A percentile compares a stretch with the other conserved stretches of the same genome.
Conservation (phyloP, 495 filamentous ascomycete species). For the Rhypophila decipiens region DNA sequence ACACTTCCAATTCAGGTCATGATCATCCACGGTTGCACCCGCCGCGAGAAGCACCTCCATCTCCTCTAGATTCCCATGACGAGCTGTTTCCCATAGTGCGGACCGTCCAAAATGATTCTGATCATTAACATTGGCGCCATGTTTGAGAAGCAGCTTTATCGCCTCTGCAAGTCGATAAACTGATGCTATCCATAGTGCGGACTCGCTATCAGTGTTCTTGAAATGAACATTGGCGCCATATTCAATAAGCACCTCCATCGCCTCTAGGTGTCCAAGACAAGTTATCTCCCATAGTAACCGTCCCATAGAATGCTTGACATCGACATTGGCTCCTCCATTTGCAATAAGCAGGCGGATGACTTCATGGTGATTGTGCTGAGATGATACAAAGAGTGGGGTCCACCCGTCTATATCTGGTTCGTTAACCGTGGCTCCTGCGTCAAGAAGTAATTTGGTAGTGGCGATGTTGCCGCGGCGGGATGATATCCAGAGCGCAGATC, state of each 20-base stretch:
- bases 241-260: background rate
- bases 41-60: background rate
- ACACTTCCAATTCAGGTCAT: background rate
- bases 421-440: too few species aligned
- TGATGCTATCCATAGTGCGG: background rate
- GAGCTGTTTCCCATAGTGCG: background rate
- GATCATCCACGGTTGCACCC: background rate
- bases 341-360: too few species aligned
- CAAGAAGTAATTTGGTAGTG: too few species aligned
- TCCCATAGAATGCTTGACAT: too few species aligned
- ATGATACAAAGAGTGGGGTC: background rate
- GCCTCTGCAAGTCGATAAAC: background rate
- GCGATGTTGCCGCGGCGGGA: too few species aligned
- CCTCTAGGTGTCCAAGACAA: background rate
- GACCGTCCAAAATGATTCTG: background rate
- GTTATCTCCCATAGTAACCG: too few species aligned
- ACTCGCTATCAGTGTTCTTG: background rate
- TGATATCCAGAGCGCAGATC: too few species aligned
- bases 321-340: too few species aligned
- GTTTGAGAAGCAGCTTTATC: background rate
- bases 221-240: background rate
- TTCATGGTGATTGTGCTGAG: too few species aligned
- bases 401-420: too few species aligned
- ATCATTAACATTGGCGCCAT: background rate
- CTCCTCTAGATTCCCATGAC: background rate